Base-by-base conservation (phyloP, 208 protist genomes). In the Wallacemonas sp. region DNA sequence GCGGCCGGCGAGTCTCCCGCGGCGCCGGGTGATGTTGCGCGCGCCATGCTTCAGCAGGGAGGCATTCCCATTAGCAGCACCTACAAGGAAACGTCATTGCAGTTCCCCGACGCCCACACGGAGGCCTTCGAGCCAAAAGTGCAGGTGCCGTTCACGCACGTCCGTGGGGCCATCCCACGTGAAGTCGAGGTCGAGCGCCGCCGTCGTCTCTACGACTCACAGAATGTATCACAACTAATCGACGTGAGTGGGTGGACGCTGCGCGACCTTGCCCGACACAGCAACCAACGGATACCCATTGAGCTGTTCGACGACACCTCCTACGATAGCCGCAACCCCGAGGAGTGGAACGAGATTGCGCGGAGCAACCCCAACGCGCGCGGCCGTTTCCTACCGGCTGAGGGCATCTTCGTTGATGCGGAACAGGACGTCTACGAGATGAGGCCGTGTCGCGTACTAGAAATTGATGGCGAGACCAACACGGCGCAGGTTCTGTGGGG, bases 271-370 rank as follows among this genome's bases (percentile, higher is more conserved):
- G 89, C 86, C 3, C 52, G 78, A 9, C 76, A 77, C 36, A 89
- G 70, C 45, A 85, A 63, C 38, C 68, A 85, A 32, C 86, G 81
- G 26, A 65, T 98, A 15, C 95, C 95, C 1, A 78, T 98, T 3
- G 90, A 97, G 69, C 62, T 92, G 6, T 98, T 99, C 69, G 97
- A 99, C 71, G 92, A 99, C 78, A 98, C 91, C 19, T 97, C 97
- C 2, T 97, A 96, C 69, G 97, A 98, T 65, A 82, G 67, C 61
- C 87, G 94, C 46, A 95, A 89, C 60, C 87, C 92, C 12, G 73
- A 76, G 5, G 92, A 97, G 83, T 97, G 92, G 91, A 97, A 94
- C 85, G 78, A 74, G 42, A 93, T 97, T 63, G 92, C 92, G 22
- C 52, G 57, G 9, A 73, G 41, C 19, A 68, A 63, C 67, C 53